phyloP scores from a whole-genome alignment of 352 stramenopile genomes.

The Thraustochytrium striatum region DNA sequence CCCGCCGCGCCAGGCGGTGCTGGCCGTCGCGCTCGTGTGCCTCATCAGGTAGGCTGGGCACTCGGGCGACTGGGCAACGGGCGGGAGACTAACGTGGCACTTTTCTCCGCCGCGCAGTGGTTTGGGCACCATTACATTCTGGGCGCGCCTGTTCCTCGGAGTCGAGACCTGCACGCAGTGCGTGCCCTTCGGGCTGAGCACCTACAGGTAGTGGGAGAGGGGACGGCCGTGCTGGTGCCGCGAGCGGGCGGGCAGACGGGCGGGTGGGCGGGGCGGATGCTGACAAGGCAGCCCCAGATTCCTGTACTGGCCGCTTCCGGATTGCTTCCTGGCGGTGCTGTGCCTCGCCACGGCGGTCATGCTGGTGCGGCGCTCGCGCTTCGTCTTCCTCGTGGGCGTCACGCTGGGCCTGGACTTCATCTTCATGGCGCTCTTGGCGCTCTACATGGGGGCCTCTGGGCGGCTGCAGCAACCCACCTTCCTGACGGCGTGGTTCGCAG shows the following conservation, averaged over 20 bases:
- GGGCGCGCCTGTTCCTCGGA: conserved; percentile 9
- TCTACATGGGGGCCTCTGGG: background rate
- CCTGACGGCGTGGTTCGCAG: conserved; percentile 7
- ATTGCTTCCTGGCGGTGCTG: conserved; percentile 12
- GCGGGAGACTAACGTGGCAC: background rate
- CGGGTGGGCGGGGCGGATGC: no score
- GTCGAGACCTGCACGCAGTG: conserved; percentile 15
- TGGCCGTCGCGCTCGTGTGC: background rate
- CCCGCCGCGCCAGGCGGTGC: background rate
- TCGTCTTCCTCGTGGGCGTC: conserved; percentile 11
- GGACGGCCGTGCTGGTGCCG: background rate
- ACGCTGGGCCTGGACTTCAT: conserved; percentile 39
- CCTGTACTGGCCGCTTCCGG: conserved; percentile 24
- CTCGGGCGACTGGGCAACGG: no score
- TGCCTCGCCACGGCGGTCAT: conserved; percentile 2
- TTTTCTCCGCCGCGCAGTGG: background rate
- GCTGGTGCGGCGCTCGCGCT: conserved; percentile 7
- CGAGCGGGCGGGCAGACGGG: no score
- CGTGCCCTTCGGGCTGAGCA: conserved; percentile 27
- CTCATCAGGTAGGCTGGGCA: conserved; percentile 30
- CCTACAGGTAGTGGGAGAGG: background rate
- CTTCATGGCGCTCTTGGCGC: conserved; percentile 15
- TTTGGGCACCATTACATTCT: conserved; percentile 10
- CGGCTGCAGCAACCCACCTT: conserved; percentile 6
- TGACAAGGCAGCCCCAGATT: background rate